Evolutionary conservation across 1,139 yeast genomes (phyloP).

Genomic region (Debaryomycetaceae sp.): DNA sequence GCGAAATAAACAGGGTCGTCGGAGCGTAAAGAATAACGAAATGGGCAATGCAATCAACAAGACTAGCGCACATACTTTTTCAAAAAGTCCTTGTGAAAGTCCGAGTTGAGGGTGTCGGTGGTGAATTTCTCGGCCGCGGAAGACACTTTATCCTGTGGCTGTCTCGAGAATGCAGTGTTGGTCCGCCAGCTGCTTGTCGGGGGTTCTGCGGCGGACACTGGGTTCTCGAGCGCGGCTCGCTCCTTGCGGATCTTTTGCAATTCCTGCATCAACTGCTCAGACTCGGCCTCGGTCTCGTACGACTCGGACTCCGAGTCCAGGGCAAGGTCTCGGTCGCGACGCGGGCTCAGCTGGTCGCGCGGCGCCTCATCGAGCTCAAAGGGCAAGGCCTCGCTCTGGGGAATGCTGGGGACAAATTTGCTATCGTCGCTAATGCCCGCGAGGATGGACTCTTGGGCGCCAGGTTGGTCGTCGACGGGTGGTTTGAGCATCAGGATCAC

Average conservation of each 20-base stretch:
- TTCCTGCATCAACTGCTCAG: conserved; percentile 38
- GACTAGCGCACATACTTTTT: conserved; percentile 47
- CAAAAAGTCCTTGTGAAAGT: conserved; percentile 61
- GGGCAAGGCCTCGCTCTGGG: no score
- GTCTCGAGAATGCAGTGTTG: conserved; percentile 34
- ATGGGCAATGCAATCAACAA: no score
- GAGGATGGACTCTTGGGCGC: no score
- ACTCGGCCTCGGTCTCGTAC: conserved; percentile 19
- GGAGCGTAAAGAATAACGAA: no score
- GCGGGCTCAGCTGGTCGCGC: neutral
- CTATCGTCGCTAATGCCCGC: no score
- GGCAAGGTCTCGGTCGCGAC: conserved; percentile 1
- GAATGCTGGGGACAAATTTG: no score
- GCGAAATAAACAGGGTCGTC: no score
- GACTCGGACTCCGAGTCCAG: conserved; percentile 5
- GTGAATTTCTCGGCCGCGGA: conserved; percentile 25
- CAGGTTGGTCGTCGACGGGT: no score
- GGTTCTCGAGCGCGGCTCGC: conserved; percentile 23
- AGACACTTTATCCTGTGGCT: conserved; percentile 5
- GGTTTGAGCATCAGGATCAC: no score
- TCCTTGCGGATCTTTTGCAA: conserved; percentile 41
- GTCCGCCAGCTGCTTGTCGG: conserved; percentile 40
- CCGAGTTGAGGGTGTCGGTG: conserved; percentile 59
- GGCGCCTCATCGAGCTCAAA: conserved; percentile 1
- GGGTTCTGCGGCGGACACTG: neutral